These are phyloP conservation scores for Helicosporidium sp. DNA, from an alignment of 139 green algal species.

Conservation along the genomic window DNA sequence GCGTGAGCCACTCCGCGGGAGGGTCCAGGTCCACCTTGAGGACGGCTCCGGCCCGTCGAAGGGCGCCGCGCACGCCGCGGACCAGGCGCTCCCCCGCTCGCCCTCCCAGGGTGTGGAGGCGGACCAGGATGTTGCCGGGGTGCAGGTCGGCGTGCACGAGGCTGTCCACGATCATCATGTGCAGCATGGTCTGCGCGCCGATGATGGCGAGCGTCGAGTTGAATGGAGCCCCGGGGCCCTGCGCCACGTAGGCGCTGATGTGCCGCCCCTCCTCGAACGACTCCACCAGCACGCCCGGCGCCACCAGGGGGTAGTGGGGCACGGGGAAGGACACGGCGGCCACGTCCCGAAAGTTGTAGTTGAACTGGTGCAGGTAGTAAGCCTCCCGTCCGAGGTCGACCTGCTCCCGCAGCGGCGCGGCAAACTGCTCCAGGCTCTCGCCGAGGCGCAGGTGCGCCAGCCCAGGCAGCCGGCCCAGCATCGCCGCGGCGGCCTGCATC, in stretches of 20 bases:
- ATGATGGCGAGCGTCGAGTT: conserved; percentile 47
- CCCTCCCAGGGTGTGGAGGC: conserved; percentile 25
- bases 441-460: conserved; percentile 51
- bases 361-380: conserved; percentile 72
- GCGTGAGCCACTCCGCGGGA: conserved; percentile 7
- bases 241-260: conserved; percentile 36
- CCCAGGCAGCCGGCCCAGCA: conserved; percentile 22
- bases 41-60: no score
- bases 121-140: conserved; percentile 67
- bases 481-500: conserved; percentile 64
- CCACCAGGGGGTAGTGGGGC: conserved; percentile 81
- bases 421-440: conserved; percentile 86
- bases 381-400: conserved; percentile 81
- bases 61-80: background rate
- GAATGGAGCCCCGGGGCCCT: conserved; percentile 21
- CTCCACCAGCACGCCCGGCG: conserved; percentile 68
- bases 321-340: conserved; percentile 60
- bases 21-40: background rate
- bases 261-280: conserved; percentile 77
- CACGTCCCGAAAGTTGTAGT: conserved; percentile 76
- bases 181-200: conserved; percentile 62
- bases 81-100: background rate
- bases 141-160: conserved; percentile 84
- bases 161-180: conserved; percentile 94
- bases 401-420: conserved; percentile 81